Percentiles rank a stretch among this genome's conserved stretches.
phyloP scores from a whole-genome alignment of 225 moss, liverwort and hornwort species.

The Neckera pumila region DNA sequence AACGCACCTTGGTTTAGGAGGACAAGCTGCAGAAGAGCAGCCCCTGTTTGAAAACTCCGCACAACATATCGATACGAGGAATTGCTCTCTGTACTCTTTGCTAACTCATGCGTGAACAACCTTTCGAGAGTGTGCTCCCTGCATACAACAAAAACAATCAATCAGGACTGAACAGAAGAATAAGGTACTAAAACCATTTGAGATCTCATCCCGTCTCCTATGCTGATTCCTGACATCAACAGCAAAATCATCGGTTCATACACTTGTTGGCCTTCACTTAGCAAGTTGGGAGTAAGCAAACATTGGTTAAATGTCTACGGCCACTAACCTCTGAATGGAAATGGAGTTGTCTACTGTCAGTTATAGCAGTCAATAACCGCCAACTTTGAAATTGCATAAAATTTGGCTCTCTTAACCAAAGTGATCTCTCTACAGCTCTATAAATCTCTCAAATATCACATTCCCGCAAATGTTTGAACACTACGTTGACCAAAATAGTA shows the following conservation, averaged over 20 bases:
- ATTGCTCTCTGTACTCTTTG: conserved; percentile 43
- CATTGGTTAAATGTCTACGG: background rate
- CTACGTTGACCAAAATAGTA: background rate
- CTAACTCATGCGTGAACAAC: conserved; percentile 63
- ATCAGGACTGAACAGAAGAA: background rate
- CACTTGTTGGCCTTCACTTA: background rate
- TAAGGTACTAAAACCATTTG: background rate
- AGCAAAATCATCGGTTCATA: background rate
- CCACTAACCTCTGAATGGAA: background rate
- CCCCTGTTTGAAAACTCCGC: conserved; percentile 50
- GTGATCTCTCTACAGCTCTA: background rate
- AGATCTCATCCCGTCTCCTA: background rate
- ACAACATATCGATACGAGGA: conserved; percentile 76
- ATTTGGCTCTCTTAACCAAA: background rate
- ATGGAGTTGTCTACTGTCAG: background rate
- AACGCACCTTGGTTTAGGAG: conserved; percentile 65
- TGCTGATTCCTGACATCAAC: background rate
- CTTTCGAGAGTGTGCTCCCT: conserved; percentile 73
- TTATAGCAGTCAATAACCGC: background rate
- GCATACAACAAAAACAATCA: background rate
- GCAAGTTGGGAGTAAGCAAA: background rate
- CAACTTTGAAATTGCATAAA: background rate
- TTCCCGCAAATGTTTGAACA: too few species aligned
- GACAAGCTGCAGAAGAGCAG: conserved; percentile 66
- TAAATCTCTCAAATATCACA: background rate